phyloP scores from a whole-genome alignment of 352 stramenopile genomes.

The Phytophthora litchii region DNA sequence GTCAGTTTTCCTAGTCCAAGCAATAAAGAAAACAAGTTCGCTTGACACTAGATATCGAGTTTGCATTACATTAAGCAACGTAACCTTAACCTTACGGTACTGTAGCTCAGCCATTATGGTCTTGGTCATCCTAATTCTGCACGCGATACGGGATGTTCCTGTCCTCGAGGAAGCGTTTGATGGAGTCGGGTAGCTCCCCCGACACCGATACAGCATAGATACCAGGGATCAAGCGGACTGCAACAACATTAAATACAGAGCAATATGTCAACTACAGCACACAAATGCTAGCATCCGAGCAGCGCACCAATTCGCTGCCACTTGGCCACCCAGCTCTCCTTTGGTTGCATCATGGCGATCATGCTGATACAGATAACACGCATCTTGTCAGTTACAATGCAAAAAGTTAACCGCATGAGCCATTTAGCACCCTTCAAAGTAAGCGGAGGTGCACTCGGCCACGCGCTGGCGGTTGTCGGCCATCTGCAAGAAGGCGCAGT shows the following conservation, averaged over 20 bases:
- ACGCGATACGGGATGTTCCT: constrained; percentile 87
- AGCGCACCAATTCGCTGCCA: constrained; percentile 85
- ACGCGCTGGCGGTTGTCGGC: constrained; percentile 89
- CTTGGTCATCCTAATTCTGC: constrained; percentile 46
- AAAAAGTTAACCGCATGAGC: not conserved
- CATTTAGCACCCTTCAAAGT: constrained; percentile 80
- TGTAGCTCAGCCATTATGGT: not conserved
- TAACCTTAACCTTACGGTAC: not conserved
- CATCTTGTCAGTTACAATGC: not conserved
- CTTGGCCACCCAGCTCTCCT: constrained; percentile 91
- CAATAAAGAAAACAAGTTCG: not conserved
- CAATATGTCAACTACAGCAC: not conserved
- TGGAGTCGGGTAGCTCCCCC: constrained; percentile 84
- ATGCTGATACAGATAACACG: constrained; percentile 47
- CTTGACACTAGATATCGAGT: not conserved
- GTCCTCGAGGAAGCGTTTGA: constrained; percentile 89
- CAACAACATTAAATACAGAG: constrained; percentile 8
- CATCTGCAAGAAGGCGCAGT: constrained; percentile 90
- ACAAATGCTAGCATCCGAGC: constrained; percentile 1
- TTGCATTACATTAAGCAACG: constrained; percentile 2
- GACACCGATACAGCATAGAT: constrained; percentile 91
- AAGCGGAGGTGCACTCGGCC: constrained; percentile 87
- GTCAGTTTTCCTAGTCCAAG: no score
- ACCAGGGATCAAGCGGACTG: constrained; percentile 80
- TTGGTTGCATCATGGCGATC: constrained; percentile 90